phyloP scores from a whole-genome alignment of 139 green algal species.

The Auxenochlorella pyrenoidosa region DNA sequence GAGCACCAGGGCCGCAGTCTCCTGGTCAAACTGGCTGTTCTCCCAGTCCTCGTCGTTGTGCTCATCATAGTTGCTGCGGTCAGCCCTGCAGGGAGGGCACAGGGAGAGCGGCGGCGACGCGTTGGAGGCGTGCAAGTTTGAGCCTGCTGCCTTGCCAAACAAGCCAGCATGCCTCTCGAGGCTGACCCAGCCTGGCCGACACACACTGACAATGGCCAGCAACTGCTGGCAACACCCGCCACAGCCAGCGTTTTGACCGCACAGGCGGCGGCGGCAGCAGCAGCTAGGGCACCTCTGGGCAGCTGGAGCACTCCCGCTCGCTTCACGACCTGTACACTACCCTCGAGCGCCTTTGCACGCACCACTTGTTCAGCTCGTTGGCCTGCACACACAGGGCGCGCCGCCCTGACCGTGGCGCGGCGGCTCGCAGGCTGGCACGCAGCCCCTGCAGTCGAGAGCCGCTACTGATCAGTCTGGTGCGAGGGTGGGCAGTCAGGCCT shows the following conservation, averaged over 20 bases:
- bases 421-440: no score
- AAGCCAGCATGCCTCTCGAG: no score
- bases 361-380: constrained; percentile 17
- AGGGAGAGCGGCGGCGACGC: not conserved
- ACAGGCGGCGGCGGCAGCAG: not conserved
- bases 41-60: constrained; percentile 28
- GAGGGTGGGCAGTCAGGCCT: no score
- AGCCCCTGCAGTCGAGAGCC: no score
- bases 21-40: constrained; percentile 37
- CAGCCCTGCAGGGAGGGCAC: constrained; percentile 33
- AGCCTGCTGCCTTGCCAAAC: no score
- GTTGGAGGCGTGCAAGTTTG: not conserved
- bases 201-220: no score
- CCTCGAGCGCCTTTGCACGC: not conserved
- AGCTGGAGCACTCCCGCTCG: no score
- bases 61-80: constrained; percentile 22
- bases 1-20: constrained; percentile 42
- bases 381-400: not conserved
- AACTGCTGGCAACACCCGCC: no score
- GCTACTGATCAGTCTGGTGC: no score
- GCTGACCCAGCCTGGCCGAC: no score
- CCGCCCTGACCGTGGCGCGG: not conserved
- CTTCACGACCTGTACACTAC: no score
- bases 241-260: not conserved
- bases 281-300: not conserved